Base-by-base conservation (phyloP, 306 rosid genomes). In the Acmispon strigosus region DNA sequence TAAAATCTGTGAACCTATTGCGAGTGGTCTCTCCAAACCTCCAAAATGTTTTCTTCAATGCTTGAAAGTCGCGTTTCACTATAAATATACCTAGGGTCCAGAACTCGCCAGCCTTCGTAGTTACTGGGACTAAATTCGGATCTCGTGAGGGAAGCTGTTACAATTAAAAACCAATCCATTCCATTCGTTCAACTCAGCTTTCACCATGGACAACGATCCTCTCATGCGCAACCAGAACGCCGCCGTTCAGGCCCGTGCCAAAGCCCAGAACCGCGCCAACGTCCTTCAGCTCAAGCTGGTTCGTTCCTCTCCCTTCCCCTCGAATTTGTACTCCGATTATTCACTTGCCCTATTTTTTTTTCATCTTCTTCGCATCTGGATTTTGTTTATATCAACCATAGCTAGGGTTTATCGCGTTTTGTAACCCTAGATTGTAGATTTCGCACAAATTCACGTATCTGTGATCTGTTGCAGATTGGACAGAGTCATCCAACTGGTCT, bases 401-500 rank as follows among this genome's bases (percentile, higher is more conserved):
- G 67, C 48, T 83, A 83, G 89, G 86, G 79, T 81, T 79, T 77
- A 36, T 32, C 3, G 72, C 18, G 47, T 5, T 32, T 75, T 19
- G 41, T 42, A 60, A 65, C 60, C 70, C 53, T 45, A 29, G 65
- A 37, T 17, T 9, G 13, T 61, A 22, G 52, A 7, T 59, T 51
- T 1, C 8, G 8, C 5, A 3, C 5, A 2, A 6, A n/a, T 12
- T 29, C 37, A 32, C 8, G 8, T 32, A 0, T 5, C 1, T 32
- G 37, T 32, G 37, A 32, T 32, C 78, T 44, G 41, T 37, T 76
- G 84, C 86, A 95, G 99, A 95, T 95, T 73, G 99, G 99, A 65
- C 97, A 89, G 90, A 89, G 96, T 80, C 99, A 95, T 50, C 99
- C 99, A 3, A 95, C 99, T 66, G 99, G 99, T 74, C 87, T 95